Base-by-base conservation (phyloP, 148 eudicot genomes). In the Salicornia ramosissima region DNA sequence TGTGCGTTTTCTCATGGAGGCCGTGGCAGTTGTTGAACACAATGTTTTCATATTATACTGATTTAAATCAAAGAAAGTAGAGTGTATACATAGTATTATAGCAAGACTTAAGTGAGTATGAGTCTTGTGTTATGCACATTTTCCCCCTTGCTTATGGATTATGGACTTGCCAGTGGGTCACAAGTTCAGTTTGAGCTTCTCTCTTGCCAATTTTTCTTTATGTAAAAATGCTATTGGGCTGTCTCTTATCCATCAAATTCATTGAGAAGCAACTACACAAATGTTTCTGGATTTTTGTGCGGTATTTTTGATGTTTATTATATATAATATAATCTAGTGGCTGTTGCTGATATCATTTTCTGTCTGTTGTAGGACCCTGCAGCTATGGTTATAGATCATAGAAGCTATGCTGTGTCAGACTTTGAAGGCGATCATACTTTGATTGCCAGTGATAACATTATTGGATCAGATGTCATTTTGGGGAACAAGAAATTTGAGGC, bases 401-500 rank as follows among this genome's bases (percentile, higher is more conserved):
- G 79, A 10, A 73, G 85, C 80, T 88, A 82, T 81, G 88, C 90
- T 24, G 70, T 84, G 47, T 84, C 90, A 45, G 74, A 71, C 55
- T 70, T 70, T 50, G 90, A 86, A 69, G 94, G 94, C 30, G 88
- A 84, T 72, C 90, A 88, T 60, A 86, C 90, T 13, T 65, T 88
- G 69, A 68, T 88, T 75, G 88, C 87, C 16, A 43, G 77, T 65
- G 87, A 86, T 68, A 77, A 75, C 21, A 55, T 79, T 51, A 78
- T 88, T 39, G 68, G 81, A 51, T 82, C 94, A 74, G 87, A 88
- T 75, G 86, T 83, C 21, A 81, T 86, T 30, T 57, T 88, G 68
- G 94, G 94, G 58, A 86, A 79, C 71, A 77, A 73, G 70, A 80
- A 79, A 65, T 81, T 88, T 56, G 85, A 86, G 94, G 94, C 79